Evolutionary conservation across 352 stramenopile species (phyloP), one percentile per base, ranked within the genome.

Genomic region (Globisporangium radiosum): DNA sequence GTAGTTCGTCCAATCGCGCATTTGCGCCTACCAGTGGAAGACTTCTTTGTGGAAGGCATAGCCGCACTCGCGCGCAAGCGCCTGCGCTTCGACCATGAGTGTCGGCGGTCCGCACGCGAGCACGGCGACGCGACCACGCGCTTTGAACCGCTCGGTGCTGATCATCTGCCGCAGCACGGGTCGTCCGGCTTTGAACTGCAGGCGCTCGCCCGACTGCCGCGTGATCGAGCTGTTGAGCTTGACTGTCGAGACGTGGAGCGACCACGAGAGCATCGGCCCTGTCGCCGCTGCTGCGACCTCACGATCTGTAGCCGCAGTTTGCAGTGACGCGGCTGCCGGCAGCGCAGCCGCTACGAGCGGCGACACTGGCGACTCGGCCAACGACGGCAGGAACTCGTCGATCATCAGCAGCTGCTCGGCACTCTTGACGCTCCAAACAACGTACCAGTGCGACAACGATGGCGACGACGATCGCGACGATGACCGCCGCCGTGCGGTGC

Each of bases 1-100:
- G 25, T 3, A 33, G 1, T 33, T 33, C 25, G 25, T 33, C 25
- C 25, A 33, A 33, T 33, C 25, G 25, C 25, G 25, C 25, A 33
- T 33, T 33, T 33, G 25, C 9, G 37, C 3, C 69, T 81, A 94
- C 76, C 82, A 92, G 58, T 77, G 75, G 60, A 94, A 94, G 42
- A 90, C 71, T 59, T 94, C 85, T 59, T 90, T 92, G 67, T 94
- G 84, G 64, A 94, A 92, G 55, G 87, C 78, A 59, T 89, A 92
- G 54, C 71, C 70, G 53, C 78, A 85, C 53, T 65, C 69, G 40
- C 78, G 75, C n/a, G 84, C 79, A 3, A 90, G 68, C 15, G 65
- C 40, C 60, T 94, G 84, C 1, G 81, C 81, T 54, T 88, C 79
- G 11, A 78, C 73, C 7, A 72, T 78, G 74, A 94, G 85, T 39